phyloP scores from a whole-genome alignment of 495 filamentous ascomycete species.

The Aspergillus avenaceus region DNA sequence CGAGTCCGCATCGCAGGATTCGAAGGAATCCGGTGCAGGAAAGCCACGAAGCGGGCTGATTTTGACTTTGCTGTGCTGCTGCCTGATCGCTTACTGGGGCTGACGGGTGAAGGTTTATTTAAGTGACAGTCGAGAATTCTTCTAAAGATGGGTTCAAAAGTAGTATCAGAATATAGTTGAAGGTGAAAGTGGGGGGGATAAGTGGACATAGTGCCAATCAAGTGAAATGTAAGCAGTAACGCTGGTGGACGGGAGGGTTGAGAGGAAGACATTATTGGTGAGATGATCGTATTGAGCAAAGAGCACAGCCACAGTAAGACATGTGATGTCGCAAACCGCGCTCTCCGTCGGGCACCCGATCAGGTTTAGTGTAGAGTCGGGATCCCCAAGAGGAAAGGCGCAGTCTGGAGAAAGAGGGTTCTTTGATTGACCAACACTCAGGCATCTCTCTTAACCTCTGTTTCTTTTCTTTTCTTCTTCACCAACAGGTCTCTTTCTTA shows the following conservation, averaged over 20 bases:
- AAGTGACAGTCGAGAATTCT: too few relatives aligned
- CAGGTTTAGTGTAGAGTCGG: slow-evolving; percentile 7
- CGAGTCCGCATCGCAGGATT: neutral
- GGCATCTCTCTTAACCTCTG: neutral
- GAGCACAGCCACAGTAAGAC: neutral
- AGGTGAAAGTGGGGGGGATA: too few relatives aligned
- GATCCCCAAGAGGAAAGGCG: slow-evolving; percentile 4
- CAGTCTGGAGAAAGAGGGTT: neutral
- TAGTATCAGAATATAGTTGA: too few relatives aligned
- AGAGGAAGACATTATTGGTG: too few relatives aligned
- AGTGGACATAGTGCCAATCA: too few relatives aligned
- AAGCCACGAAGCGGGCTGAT: neutral
- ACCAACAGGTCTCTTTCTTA: neutral
- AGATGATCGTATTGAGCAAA: too few relatives aligned
- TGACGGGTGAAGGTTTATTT: too few relatives aligned
- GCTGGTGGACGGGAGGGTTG: too few relatives aligned
- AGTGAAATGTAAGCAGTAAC: too few relatives aligned
- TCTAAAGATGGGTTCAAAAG: too few relatives aligned
- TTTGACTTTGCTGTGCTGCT: neutral
- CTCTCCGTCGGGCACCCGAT: slow-evolving; percentile 5
- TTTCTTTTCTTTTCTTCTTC: neutral
- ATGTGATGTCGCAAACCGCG: neutral
- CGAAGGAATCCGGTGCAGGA: neutral
- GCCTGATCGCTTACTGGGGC: too few relatives aligned
- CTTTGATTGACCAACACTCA: slow-evolving; percentile 1